phyloP scores from a whole-genome alignment of 495 filamentous ascomycete genomes.

The Usnea hakonensis region DNA sequence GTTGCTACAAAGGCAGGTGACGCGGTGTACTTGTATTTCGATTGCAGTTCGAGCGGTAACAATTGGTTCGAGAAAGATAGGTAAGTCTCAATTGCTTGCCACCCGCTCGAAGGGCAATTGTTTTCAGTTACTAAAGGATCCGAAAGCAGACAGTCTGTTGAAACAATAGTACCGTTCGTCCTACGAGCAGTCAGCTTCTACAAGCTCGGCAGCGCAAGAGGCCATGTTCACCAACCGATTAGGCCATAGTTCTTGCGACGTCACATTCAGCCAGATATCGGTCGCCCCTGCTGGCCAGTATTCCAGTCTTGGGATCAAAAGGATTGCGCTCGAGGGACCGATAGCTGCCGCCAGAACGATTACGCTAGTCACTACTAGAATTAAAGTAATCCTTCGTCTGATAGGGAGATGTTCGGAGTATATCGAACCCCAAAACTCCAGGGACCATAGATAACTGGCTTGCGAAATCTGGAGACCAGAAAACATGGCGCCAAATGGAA shows the following conservation, averaged over 20 bases:
- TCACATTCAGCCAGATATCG: slow-evolving; percentile 25
- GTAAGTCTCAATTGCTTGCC: slow-evolving; percentile 7
- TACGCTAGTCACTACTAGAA: background rate
- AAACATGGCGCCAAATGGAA: slow-evolving; percentile 22
- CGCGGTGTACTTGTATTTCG: background rate
- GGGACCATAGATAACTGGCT: slow-evolving; percentile 26
- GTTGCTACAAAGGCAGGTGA: background rate
- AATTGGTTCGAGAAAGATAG: background rate
- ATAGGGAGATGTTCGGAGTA: background rate
- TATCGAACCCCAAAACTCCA: slow-evolving; percentile 23
- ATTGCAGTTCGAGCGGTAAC: background rate
- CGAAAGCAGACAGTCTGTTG: background rate
- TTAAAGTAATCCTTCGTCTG: background rate
- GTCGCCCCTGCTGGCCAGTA: slow-evolving; percentile 24
- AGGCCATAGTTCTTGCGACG: slow-evolving; percentile 19
- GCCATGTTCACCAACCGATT: background rate
- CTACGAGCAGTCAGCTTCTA: background rate
- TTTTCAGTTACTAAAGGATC: background rate
- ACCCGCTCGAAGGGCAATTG: slow-evolving; percentile 9
- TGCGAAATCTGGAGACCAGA: slow-evolving; percentile 22
- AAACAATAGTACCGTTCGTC: background rate
- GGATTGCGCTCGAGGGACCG: slow-evolving; percentile 24
- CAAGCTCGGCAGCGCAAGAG: background rate
- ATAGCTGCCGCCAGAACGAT: slow-evolving; percentile 15
- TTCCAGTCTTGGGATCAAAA: slow-evolving; percentile 20